Evolutionary conservation across 345 rosid genomes (phyloP).

Genomic region (Eucalyptus coolabah): DNA sequence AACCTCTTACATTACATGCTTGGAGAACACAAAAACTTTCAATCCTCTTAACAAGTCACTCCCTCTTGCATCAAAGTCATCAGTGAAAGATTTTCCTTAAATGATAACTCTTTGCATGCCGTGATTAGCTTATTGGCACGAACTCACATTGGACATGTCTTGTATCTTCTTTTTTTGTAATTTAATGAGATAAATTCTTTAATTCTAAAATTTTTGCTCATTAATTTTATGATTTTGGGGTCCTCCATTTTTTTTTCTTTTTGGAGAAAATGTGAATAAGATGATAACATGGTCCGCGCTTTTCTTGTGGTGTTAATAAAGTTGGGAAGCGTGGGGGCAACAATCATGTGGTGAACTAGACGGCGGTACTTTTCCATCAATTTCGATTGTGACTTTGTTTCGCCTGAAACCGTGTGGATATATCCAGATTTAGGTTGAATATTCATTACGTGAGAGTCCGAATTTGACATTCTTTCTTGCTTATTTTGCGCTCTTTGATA

Average conservation of each 20-base stretch:
- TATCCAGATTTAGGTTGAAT: no score
- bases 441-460: no score
- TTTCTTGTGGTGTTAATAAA: no score
- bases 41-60: neutral
- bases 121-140: neutral
- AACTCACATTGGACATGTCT: neutral
- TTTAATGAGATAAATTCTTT: neutral
- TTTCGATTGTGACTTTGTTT: no score
- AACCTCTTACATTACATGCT: neutral
- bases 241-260: neutral
- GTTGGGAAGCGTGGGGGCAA: no score
- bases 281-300: neutral
- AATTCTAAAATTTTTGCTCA: neutral
- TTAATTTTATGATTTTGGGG: neutral
- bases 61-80: neutral
- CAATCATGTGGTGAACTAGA: no score
- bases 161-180: neutral
- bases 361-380: no score
- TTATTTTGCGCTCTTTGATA: no score
- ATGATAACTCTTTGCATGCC: no score
- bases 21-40: neutral
- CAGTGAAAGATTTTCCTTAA: neutral
- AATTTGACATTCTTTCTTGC: no score
- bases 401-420: no score
- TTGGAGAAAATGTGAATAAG: neutral